Conservation (phyloP, 805 yeast species). For the Hanseniaspora taiwanica region DNA sequence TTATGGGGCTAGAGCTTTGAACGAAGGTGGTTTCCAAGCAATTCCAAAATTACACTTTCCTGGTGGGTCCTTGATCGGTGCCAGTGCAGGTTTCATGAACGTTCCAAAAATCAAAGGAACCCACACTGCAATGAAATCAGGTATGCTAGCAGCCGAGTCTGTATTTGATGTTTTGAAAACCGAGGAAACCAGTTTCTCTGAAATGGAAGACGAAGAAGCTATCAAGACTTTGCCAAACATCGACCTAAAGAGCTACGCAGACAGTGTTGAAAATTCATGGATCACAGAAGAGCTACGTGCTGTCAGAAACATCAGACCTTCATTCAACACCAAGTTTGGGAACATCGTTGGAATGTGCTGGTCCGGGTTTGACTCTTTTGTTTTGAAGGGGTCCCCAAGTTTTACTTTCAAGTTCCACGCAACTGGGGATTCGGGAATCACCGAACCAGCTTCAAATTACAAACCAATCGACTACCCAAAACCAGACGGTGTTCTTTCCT, state of each 20-base stretch:
- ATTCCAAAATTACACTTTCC: conserved; percentile 87
- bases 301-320: conserved; percentile 86
- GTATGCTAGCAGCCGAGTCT: conserved; percentile 86
- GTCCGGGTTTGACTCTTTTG: conserved; percentile 71
- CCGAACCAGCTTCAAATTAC: conserved; percentile 52
- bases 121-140: conserved; percentile 94
- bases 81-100: conserved; percentile 92
- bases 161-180: conserved; percentile 40
- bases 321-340: conserved; percentile 69
- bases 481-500: conserved; percentile 87
- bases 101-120: conserved; percentile 97
- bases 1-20: conserved; percentile 91
- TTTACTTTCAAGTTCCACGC: conserved; percentile 67
- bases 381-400: conserved; percentile 70
- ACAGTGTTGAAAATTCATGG: conserved; percentile 66
- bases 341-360: conserved; percentile 68
- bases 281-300: conserved; percentile 67
- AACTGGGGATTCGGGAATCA: conserved; percentile 55
- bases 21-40: conserved; percentile 94
- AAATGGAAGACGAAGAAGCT: conserved; percentile 9
- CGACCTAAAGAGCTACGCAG: conserved; percentile 47
- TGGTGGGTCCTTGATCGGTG: conserved; percentile 92
- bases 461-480: conserved; percentile 80
- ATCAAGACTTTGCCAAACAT: conserved; percentile 24
- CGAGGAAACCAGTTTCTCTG: conserved; percentile 27